These are phyloP conservation scores for Colletotrichum sublineola DNA, from an alignment of 2,329 filamentous ascomycete species.

Conservation along the genomic window DNA sequence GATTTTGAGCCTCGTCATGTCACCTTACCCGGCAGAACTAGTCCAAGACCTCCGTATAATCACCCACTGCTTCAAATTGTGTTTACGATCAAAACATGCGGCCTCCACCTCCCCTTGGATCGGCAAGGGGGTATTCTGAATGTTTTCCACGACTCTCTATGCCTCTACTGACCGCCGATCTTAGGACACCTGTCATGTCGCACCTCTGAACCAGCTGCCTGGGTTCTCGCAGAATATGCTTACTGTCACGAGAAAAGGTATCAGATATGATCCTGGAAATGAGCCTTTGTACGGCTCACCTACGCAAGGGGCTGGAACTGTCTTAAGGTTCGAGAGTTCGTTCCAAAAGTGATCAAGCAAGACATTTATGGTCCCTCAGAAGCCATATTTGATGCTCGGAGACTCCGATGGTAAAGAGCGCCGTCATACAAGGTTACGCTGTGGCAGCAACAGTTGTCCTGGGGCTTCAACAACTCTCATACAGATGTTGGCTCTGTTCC, in stretches of 20 bases:
- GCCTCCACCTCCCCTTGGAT: constrained; percentile 8
- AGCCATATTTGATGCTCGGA: constrained; percentile 9
- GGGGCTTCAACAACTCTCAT: neutral
- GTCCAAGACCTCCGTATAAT: neutral
- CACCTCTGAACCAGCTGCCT: constrained; percentile 1
- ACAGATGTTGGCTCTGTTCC: neutral
- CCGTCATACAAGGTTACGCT: constrained; percentile 17
- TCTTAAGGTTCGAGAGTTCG: neutral
- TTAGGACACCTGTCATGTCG: constrained; percentile 14
- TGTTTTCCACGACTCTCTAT: constrained; percentile 2
- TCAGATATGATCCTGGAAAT: neutral
- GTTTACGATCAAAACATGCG: constrained; percentile 23
- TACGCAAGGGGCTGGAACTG: neutral
- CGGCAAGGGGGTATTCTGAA: constrained; percentile 8
- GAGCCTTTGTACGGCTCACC: neutral
- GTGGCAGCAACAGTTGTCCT: constrained; percentile 10
- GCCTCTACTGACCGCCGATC: constrained; percentile 2
- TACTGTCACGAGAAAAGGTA: neutral
- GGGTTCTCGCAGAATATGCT: neutral
- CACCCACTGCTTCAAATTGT: constrained; percentile 12
- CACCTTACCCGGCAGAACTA: neutral
- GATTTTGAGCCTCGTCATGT: neutral
- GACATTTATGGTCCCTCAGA: constrained; percentile 16
- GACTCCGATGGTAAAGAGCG: constrained; percentile 20
- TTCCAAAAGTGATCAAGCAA: constrained; percentile 4